phyloP scores from a whole-genome alignment of 202 grass and related monocot genomes.

The Miscanthus sacchariflorus region DNA sequence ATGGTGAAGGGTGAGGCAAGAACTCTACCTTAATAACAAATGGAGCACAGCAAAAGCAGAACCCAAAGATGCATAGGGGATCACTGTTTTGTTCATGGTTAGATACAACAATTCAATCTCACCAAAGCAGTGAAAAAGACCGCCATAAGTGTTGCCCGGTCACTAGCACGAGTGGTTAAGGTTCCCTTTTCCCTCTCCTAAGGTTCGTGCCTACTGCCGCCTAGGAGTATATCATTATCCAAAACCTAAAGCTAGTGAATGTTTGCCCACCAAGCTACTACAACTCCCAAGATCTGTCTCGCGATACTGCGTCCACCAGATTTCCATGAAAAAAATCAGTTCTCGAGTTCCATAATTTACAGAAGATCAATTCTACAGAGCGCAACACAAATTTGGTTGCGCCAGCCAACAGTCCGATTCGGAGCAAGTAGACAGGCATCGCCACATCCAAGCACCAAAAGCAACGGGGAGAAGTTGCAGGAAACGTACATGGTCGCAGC shows the following conservation, averaged over 20 bases:
- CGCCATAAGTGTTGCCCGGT: not conserved
- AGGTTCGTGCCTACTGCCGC: not conserved
- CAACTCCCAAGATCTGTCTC: conserved; percentile 22
- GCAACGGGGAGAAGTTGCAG: not conserved
- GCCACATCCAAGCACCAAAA: not conserved
- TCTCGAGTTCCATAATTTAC: not conserved
- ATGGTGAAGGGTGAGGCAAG: not conserved
- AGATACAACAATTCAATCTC: not conserved
- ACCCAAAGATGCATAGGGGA: conserved; percentile 5
- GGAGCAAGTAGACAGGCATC: not conserved
- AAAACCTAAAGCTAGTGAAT: not conserved
- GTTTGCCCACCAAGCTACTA: not conserved
- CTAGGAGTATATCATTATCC: conserved; percentile 3
- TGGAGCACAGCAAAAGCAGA: conserved; percentile 13
- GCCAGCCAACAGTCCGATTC: not conserved
- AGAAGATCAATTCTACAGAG: not conserved
- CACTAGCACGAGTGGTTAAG: not conserved
- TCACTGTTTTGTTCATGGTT: conserved; percentile 2
- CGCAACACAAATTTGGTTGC: not conserved
- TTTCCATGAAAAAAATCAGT: not conserved
- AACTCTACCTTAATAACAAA: conserved; percentile 27
- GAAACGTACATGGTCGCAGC: conserved; percentile 76
- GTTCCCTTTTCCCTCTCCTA: not conserved
- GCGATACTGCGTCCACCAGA: not conserved
- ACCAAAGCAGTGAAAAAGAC: not conserved